Conservation (phyloP, 768 basidiomycete genomes). For the Auriscalpium vulgare region DNA sequence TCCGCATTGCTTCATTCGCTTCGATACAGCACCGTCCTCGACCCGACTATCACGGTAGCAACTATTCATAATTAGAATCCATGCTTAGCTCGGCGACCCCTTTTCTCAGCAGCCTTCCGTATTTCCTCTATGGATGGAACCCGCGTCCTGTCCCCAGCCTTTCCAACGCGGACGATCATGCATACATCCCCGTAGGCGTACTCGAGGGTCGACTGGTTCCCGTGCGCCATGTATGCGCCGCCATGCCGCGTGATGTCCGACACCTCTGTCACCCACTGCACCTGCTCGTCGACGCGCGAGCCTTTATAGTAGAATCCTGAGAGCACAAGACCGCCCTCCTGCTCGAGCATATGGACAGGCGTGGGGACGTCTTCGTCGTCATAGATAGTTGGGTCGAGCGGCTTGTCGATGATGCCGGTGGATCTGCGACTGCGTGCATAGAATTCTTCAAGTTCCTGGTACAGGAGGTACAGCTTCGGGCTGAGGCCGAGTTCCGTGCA, state of each 20-base stretch:
- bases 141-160: neutral
- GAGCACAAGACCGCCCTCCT: neutral
- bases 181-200: neutral
- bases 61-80: no score
- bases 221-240: neutral
- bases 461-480: neutral
- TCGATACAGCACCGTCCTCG: no score
- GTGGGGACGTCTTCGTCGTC: no score
- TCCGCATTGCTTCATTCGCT: no score
- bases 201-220: neutral
- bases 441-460: neutral
- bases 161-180: constrained; percentile 2
- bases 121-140: no score
- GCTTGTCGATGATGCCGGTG: neutral
- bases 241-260: neutral
- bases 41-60: no score
- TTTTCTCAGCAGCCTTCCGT: no score
- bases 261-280: constrained; percentile 2
- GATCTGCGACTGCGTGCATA: neutral
- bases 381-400: neutral
- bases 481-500: neutral
- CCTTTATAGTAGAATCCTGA: neutral
- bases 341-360: neutral
- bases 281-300: neutral
- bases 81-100: no score